These are phyloP conservation scores for Amanita muscaria DNA, from an alignment of 768 basidiomycete genomes.

Conservation along the genomic window DNA sequence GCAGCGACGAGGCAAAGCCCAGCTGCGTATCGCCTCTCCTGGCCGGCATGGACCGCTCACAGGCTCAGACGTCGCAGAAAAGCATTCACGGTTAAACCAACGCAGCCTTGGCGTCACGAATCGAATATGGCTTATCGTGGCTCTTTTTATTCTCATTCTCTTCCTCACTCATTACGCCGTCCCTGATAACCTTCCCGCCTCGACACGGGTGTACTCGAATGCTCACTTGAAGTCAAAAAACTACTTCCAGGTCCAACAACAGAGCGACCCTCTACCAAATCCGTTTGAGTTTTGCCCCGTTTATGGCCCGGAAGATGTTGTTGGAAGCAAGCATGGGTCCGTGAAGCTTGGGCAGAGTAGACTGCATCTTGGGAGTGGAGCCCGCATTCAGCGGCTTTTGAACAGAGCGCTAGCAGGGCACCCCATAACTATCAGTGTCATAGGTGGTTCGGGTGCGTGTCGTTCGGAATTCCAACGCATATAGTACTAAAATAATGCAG, in stretches of 20 bases:
- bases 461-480: constrained; percentile 9
- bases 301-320: constrained; percentile 72
- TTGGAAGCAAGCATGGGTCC: constrained; percentile 74
- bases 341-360: constrained; percentile 65
- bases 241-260: constrained; percentile 57
- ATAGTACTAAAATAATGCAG: constrained; percentile 28
- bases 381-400: constrained; percentile 73
- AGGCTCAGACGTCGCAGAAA: constrained; percentile 28
- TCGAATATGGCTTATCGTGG: constrained; percentile 59
- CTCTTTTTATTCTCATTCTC: constrained; percentile 45
- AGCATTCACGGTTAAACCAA: constrained; percentile 43
- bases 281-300: constrained; percentile 92
- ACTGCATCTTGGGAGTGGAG: constrained; percentile 72
- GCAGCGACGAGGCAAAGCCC: constrained; percentile 6
- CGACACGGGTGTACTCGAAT: constrained; percentile 26
- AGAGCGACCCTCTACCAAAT: constrained; percentile 36
- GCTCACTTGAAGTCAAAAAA: constrained; percentile 61
- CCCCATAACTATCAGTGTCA: constrained; percentile 81
- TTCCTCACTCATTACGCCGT: constrained; percentile 48
- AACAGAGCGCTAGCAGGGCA: constrained; percentile 77
- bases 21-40: constrained; percentile 7
- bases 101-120: constrained; percentile 58
- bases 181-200: constrained; percentile 25
- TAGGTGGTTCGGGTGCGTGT: constrained; percentile 76
- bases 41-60: not conserved